Evolutionary conservation across 805 yeast genomes (phyloP).

Genomic region (Cephaloascus albidus): DNA sequence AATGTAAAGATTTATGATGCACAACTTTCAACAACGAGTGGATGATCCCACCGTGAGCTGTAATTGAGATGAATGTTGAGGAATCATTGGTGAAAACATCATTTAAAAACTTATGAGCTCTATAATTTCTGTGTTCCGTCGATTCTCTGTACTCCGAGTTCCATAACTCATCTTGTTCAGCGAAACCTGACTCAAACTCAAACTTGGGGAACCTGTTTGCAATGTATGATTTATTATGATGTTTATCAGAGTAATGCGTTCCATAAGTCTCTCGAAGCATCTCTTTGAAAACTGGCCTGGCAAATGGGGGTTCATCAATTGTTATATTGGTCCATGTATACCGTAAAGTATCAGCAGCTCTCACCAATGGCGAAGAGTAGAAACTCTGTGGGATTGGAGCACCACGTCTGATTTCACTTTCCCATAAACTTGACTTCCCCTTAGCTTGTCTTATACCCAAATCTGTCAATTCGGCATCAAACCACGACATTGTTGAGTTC

Average conservation of each 20-base stretch:
- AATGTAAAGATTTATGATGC: slow-evolving; percentile 28
- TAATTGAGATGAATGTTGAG: slow-evolving; percentile 17
- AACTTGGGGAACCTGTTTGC: slow-evolving; percentile 24
- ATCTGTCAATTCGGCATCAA: slow-evolving; percentile 31
- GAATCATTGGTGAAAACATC: slow-evolving; percentile 7
- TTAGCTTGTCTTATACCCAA: slow-evolving; percentile 27
- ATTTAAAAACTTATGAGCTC: slow-evolving; percentile 25
- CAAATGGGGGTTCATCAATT: slow-evolving; percentile 6
- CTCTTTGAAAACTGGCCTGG: slow-evolving; percentile 23
- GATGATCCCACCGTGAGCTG: slow-evolving; percentile 31
- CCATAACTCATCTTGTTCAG: slow-evolving; percentile 26
- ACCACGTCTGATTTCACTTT: slow-evolving; percentile 10
- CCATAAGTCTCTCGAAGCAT: slow-evolving; percentile 32
- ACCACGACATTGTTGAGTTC: slow-evolving; percentile 31
- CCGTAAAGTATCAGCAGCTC: slow-evolving; percentile 30
- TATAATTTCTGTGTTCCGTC: slow-evolving; percentile 21
- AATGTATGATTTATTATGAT: slow-evolving; percentile 20
- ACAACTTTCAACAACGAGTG: slow-evolving; percentile 28
- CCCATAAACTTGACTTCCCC: slow-evolving; percentile 23
- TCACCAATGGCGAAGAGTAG: slow-evolving; percentile 29
- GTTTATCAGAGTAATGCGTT: slow-evolving; percentile 30
- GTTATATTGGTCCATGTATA: slow-evolving; percentile 24
- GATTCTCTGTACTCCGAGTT: slow-evolving; percentile 20
- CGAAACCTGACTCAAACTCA: slow-evolving; percentile 24
- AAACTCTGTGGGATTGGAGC: slow-evolving; percentile 20